Conservation (phyloP, 176 grass and related monocot species). For the Avena insularis region DNA sequence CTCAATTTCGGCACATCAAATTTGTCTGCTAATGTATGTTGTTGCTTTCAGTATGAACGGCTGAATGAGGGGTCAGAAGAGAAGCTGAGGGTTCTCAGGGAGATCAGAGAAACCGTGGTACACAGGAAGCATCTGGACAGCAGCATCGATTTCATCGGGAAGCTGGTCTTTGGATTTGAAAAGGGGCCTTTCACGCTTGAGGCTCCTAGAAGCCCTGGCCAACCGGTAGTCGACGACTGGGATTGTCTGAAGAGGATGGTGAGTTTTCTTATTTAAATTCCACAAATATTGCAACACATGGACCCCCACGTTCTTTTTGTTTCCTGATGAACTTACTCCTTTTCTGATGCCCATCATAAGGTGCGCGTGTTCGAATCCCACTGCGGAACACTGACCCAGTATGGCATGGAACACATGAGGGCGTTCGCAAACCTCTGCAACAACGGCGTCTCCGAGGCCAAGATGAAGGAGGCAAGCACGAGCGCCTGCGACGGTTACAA, state of each 20-base stretch:
- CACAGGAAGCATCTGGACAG: conserved; percentile 84
- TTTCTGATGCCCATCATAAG: conserved; percentile 28
- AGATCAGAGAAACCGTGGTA: conserved; percentile 65
- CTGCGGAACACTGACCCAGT: conserved; percentile 80
- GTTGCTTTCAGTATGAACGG: conserved; percentile 71
- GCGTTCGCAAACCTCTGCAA: conserved; percentile 92
- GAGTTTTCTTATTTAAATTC: conserved; percentile 24
- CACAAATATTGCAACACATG: not conserved
- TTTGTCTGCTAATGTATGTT: conserved; percentile 22
- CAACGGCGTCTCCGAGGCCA: conserved; percentile 45
- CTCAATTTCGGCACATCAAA: conserved; percentile 1
- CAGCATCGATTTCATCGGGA: conserved; percentile 74
- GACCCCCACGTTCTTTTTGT: not conserved
- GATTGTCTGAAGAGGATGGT: conserved; percentile 87
- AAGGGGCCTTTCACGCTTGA: conserved; percentile 57
- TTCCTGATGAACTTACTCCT: not conserved
- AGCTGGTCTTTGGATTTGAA: conserved; percentile 75
- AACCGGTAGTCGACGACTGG: conserved; percentile 87
- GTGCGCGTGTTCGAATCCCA: conserved; percentile 73
- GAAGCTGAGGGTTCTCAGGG: conserved; percentile 55
- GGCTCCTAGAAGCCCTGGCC: conserved; percentile 53
- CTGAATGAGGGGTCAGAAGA: conserved; percentile 52
- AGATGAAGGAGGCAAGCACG: conserved; percentile 58
- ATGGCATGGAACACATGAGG: conserved; percentile 84
- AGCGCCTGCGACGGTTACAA: conserved; percentile 56